Evolutionary conservation across 805 yeast genomes (phyloP), one percentile per base, ranked within the genome.

Genomic region (Ogataea pilisensis): DNA sequence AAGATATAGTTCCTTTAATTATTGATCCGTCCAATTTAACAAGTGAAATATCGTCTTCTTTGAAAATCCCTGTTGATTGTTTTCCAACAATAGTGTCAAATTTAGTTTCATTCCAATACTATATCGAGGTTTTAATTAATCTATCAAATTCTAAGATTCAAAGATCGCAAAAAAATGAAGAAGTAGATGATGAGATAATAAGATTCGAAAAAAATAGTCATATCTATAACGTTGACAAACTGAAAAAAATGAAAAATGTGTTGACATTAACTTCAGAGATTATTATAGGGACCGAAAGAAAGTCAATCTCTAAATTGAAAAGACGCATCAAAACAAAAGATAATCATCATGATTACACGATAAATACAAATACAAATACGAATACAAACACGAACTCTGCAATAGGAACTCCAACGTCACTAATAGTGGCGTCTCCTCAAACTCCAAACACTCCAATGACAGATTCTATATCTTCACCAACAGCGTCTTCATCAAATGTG

Each of bases 61-160:
- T 89, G 17, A 69, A 80, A 46, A 80, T 89, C 0, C 96, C 97
- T 0, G 76, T 84, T 0, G 96, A 89, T 51, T 80, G 85, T 0
- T 87, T 89, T 57, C 95, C 96, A 1, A 85, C 95, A 0, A 85
- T 87, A 12, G 71, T 76, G 14, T 76, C 85, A 38, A 78, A 78
- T 2, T 64, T 82, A 35, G 87, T 88, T 8, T 73, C 88, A 3
- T 89, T 89, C 60, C 91, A 85, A 55, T 89, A 90, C 58, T 85
- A 83, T 55, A 66, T 89, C 13, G 97, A 89, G 58, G 89, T 85
- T 3, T 70, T 87, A 42, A 78, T 85, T n/a, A 89, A 89, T 54
- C 63, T 90, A 31, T 80, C 90, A 2, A 86, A 83, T 18, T 49
- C 61, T n/a, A 50, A 49, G 38, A 19, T 50, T n/a, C 56, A 43